Percentiles rank a stretch among this genome's conserved stretches.
Evolutionary conservation across 225 moss, liverwort and hornwort genomes (phyloP).

Genomic region (Rhytidiadelphus loreus): DNA sequence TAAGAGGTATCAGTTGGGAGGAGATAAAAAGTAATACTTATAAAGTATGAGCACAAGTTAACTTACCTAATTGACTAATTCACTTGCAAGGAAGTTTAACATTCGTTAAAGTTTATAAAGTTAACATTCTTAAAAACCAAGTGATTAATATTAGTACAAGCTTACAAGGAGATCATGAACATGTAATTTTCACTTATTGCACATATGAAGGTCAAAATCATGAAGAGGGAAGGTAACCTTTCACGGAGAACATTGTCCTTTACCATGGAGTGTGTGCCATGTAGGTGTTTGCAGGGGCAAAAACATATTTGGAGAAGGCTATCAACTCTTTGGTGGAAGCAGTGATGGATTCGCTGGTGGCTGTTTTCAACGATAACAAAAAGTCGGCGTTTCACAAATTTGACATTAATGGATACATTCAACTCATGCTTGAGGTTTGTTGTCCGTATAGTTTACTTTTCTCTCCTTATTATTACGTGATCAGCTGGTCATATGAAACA

Average conservation of each 20-base stretch:
- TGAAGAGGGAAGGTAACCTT: background rate
- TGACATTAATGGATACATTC: constrained; percentile 76
- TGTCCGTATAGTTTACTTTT: background rate
- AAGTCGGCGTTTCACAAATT: constrained; percentile 43
- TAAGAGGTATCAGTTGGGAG: background rate
- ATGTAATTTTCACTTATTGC: background rate
- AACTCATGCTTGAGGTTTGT: constrained; percentile 79
- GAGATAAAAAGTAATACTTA: background rate
- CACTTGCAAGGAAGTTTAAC: background rate
- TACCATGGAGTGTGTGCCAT: background rate
- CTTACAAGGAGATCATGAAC: background rate
- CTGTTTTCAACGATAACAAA: constrained; percentile 59
- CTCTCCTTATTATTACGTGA: background rate
- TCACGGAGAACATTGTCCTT: background rate
- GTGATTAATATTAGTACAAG: background rate
- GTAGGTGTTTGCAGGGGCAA: constrained; percentile 78
- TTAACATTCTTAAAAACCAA: too few relatives aligned
- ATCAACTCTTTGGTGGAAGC: constrained; percentile 64
- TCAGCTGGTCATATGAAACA: background rate
- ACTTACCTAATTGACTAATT: background rate
- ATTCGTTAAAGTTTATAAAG: too few relatives aligned
- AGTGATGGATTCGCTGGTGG: constrained; percentile 54
- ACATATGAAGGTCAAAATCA: background rate
- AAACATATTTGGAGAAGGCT: constrained; percentile 71
- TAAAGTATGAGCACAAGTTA: background rate